A percentile compares a stretch with the other conserved stretches of the same genome.
These are phyloP conservation scores for Pezicula rhizophila DNA, from an alignment of 2,329 filamentous ascomycete species.

Conservation along the genomic window DNA sequence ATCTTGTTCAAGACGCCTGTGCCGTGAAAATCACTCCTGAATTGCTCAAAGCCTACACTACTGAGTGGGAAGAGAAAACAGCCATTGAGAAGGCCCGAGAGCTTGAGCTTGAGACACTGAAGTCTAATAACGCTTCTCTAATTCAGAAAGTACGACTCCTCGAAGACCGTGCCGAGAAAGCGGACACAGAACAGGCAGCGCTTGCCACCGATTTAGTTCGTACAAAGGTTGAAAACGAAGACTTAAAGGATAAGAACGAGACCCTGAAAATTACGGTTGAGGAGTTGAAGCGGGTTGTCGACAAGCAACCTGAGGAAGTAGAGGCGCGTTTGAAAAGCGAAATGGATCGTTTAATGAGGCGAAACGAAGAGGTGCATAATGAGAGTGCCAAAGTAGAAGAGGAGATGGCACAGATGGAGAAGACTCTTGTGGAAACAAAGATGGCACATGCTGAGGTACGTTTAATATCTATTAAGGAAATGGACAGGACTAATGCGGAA, in stretches of 20 bases:
- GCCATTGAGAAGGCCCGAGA: slow-evolving; percentile 77
- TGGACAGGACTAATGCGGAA: slow-evolving; percentile 32
- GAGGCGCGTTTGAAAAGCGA: slow-evolving; percentile 76
- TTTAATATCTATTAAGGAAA: slow-evolving; percentile 13
- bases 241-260: slow-evolving; percentile 84
- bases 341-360: slow-evolving; percentile 86
- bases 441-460: slow-evolving; percentile 92
- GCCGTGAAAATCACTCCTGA: slow-evolving; percentile 79
- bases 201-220: slow-evolving; percentile 88
- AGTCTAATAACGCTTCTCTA: slow-evolving; percentile 58
- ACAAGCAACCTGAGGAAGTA: slow-evolving; percentile 83
- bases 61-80: slow-evolving; percentile 90
- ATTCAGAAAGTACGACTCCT: slow-evolving; percentile 74
- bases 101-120: slow-evolving; percentile 70
- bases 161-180: slow-evolving; percentile 81
- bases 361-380: slow-evolving; percentile 89
- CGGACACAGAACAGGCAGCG: slow-evolving; percentile 84
- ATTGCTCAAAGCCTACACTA: slow-evolving; percentile 70
- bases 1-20: slow-evolving; percentile 88
- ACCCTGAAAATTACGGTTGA: slow-evolving; percentile 76
- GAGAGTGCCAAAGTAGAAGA: slow-evolving; percentile 87
- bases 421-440: slow-evolving; percentile 86
- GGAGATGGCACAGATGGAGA: slow-evolving; percentile 85
- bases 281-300: slow-evolving; percentile 79
- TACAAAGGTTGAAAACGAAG: slow-evolving; percentile 89